Conservation (phyloP, 148 eudicot species). For the Amaranthus palmeri region DNA sequence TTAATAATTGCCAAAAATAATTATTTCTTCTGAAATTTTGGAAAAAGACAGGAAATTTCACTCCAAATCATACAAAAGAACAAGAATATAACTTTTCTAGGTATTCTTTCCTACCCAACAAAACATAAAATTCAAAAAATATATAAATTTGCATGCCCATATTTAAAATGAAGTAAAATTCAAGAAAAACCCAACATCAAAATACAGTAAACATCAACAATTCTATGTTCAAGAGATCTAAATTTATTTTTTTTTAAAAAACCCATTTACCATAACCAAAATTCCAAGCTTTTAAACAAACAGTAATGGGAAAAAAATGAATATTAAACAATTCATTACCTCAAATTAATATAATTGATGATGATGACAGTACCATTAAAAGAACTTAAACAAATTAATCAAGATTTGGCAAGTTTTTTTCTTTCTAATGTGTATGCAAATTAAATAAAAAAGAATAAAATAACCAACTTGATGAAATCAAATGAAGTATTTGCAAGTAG, state of each 20-base stretch:
- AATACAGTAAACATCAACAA: background rate
- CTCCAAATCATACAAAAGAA: no score
- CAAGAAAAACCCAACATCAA: background rate
- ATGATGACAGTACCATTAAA: conserved; percentile 9
- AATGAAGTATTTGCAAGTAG: no score
- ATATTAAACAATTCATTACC: conserved; percentile 3
- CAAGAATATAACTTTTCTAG: no score
- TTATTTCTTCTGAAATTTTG: no score
- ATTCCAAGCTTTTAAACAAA: background rate
- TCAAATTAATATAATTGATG: background rate
- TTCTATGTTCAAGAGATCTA: background rate
- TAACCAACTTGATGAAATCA: no score
- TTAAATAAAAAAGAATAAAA: no score
- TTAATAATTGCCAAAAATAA: no score
- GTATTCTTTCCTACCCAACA: no score
- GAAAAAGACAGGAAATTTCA: no score
- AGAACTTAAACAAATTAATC: background rate
- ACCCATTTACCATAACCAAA: background rate
- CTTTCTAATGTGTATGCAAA: no score
- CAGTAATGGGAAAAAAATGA: background rate
- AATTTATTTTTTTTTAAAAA: background rate
- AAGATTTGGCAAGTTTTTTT: no score
- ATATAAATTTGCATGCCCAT: background rate
- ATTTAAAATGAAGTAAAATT: background rate
- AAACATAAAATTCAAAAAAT: no score